Evolutionary conservation across 306 rosid species (phyloP), one percentile per base, ranked within the genome.

Genomic region (Myrica gale): DNA sequence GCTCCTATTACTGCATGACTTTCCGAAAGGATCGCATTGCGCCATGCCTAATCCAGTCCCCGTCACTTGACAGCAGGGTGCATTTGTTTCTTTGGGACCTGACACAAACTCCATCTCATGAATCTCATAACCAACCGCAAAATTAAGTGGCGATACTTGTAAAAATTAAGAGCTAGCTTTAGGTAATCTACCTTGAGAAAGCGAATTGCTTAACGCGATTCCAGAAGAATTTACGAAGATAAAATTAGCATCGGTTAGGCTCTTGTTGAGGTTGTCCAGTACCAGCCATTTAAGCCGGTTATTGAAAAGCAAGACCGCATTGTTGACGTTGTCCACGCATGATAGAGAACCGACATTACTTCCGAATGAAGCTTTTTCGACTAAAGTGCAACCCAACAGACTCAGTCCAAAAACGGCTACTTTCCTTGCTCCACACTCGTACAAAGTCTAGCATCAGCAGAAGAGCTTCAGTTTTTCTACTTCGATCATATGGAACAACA

Each of bases 371-470:
- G 48, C 0, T 6, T 0, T 13, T 41, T 0, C 1, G 20, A 16
- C 3, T 16, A n/a, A 1, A 41, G 10, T 17, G 17, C 46, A 7
- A 1, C 85, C 82, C 3, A 73, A 4, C 2, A 1, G 0, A 1
- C 75, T 81, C n/a, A 76, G 1, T 13, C 78, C 85, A 7, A 44
- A 53, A 4, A 72, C 1, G 12, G 6, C 81, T 2, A 81, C 17
- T 69, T 81, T 81, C 42, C 81, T 66, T 54, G 85, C 85, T 46
- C 85, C 75, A 4, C 7, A 23, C 0, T 45, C 42, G 71, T 72
- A 68, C 41, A 76, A 55, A 15, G 54, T 44, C 84, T 76, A 20
- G 11, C 74, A 54, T 62, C 11, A 58, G 23, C 1, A 3, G 2
- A 21, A 44, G 17, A 32, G 9, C 11, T 12, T 37, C 5, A 58